Percentiles rank a stretch among this genome's conserved stretches.
Evolutionary conservation across 1,139 yeast species (phyloP).

Genomic region (Arxiozyma slooffiae): DNA sequence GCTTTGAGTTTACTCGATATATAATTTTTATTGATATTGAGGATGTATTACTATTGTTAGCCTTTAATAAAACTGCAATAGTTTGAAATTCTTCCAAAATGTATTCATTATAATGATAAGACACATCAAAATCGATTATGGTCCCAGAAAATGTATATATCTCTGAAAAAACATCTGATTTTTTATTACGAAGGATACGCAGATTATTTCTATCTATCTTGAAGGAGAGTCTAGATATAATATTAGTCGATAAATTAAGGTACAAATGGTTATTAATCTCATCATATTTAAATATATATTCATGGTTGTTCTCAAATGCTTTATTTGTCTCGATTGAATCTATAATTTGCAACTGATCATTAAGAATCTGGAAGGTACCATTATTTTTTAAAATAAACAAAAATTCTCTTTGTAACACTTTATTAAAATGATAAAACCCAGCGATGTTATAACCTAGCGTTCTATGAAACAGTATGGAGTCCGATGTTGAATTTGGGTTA

Average conservation of each 20-base stretch:
- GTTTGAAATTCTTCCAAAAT: slow-evolving; percentile 7
- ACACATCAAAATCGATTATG: slow-evolving; percentile 9
- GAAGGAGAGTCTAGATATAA: slow-evolving; percentile 5
- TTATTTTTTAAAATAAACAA: slow-evolving; percentile 14
- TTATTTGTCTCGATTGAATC: slow-evolving; percentile 12
- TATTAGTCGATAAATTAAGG: slow-evolving; percentile 8
- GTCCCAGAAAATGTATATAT: slow-evolving; percentile 1
- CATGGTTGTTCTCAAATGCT: not conserved
- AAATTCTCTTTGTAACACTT: slow-evolving; percentile 8
- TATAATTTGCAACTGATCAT: slow-evolving; percentile 9
- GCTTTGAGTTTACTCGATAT: not conserved
- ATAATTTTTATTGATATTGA: not conserved
- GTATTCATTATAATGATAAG: slow-evolving; percentile 6
- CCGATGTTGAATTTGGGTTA: not conserved
- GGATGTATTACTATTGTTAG: not conserved
- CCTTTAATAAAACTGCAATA: slow-evolving; percentile 6
- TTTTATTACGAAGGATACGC: slow-evolving; percentile 6
- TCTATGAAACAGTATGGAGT: not conserved
- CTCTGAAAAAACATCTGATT: too few species aligned
- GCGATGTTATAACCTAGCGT: slow-evolving; percentile 12
- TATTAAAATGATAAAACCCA: slow-evolving; percentile 12
- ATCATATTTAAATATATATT: slow-evolving; percentile 10
- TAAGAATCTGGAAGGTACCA: slow-evolving; percentile 15
- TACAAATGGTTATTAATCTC: slow-evolving; percentile 11
- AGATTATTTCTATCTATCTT: not conserved